Conservation (phyloP, 2,329 filamentous ascomycete genomes). For the Colletotrichum chrysophilum region DNA sequence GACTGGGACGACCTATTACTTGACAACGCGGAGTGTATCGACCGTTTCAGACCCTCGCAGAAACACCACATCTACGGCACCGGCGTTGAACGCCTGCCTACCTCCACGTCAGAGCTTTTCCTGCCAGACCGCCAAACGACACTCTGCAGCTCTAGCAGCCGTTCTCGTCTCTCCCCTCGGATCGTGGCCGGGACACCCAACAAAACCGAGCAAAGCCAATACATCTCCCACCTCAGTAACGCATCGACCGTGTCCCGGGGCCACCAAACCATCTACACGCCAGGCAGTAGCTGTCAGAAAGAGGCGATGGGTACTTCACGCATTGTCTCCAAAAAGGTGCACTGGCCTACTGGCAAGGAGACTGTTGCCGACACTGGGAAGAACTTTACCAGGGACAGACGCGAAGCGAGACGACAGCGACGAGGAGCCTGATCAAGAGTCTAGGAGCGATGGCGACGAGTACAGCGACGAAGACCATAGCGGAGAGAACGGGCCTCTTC, state of each 20-base stretch:
- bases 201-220: not conserved
- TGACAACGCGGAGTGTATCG: not conserved
- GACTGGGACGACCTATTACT: not conserved
- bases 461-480: not conserved
- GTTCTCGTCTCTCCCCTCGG: not conserved
- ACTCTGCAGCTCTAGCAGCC: not conserved
- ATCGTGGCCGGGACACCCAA: not conserved
- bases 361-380: not conserved
- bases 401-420: not conserved
- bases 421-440: not conserved
- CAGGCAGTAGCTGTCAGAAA: not conserved
- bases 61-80: not conserved
- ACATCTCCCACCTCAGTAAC: rapidly evolving
- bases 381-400: not conserved
- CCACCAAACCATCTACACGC: not conserved
- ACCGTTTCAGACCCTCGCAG: not conserved
- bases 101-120: not conserved
- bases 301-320: rapidly evolving
- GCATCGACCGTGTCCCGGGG: not conserved
- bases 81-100: not conserved
- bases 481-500: not conserved
- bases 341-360: rapidly evolving
- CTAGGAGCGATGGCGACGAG: not conserved
- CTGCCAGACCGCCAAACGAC: rapidly evolving
- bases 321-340: not conserved